Evolutionary conservation across 2,329 filamentous ascomycete species (phyloP).

Genomic region (Aureobasidium sp.): DNA sequence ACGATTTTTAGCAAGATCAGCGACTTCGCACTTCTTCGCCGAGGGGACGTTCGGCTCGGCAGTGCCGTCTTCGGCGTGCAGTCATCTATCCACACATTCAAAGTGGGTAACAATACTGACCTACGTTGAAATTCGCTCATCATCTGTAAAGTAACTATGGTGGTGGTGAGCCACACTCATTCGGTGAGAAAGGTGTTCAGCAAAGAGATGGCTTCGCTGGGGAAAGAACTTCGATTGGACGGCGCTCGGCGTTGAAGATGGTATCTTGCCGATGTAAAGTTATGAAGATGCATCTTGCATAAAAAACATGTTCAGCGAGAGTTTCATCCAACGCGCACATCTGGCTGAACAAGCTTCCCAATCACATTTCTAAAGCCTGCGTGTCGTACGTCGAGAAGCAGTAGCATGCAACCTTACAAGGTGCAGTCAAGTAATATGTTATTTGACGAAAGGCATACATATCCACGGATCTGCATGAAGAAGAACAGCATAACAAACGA

Average conservation of each 20-base stretch:
- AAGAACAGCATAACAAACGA: background rate
- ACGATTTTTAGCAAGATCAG: background rate
- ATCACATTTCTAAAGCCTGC: too few relatives aligned
- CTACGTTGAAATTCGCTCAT: background rate
- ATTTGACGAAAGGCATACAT: background rate
- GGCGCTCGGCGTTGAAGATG: background rate
- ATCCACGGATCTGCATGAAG: background rate
- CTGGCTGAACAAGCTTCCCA: too few relatives aligned
- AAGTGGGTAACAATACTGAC: background rate
- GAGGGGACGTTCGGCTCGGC: background rate
- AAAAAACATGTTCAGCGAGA: too few relatives aligned
- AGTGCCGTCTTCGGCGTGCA: background rate
- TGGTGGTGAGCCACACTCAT: background rate
- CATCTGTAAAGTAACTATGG: background rate
- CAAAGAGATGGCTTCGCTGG: background rate
- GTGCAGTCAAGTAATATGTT: background rate
- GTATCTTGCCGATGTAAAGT: background rate
- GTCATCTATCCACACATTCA: background rate
- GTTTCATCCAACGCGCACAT: too few relatives aligned
- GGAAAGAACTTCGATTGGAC: background rate
- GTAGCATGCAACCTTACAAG: background rate
- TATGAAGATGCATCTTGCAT: too few relatives aligned
- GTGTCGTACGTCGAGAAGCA: too few relatives aligned
- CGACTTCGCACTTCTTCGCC: slow-evolving; percentile 7
- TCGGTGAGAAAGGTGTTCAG: background rate